These are phyloP conservation scores for Gossypium anomalum DNA, from an alignment of 345 rosid genomes.

Conservation along the genomic window DNA sequence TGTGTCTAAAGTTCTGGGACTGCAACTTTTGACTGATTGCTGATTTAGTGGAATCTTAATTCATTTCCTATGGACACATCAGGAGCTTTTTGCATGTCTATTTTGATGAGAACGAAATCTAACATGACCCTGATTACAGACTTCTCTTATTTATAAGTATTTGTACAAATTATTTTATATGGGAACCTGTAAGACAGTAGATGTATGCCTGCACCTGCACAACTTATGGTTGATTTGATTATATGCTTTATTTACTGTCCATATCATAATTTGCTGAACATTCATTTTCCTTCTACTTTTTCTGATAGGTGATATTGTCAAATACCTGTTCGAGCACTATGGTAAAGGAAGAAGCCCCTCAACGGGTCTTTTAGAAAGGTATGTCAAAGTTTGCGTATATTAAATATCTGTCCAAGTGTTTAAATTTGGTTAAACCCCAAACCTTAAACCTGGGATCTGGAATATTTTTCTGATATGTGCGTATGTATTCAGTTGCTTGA, in stretches of 20 bases:
- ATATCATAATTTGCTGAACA: not conserved
- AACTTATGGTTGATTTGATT: not conserved
- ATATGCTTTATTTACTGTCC: not conserved
- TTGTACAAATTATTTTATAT: not conserved
- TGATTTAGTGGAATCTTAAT: not conserved
- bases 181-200: not conserved
- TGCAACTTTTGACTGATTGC: not conserved
- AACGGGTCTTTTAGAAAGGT: constrained; percentile 68
- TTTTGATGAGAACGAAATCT: not conserved
- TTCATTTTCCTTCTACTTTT: constrained; percentile 1
- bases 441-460: not conserved
- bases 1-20: not conserved
- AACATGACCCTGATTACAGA: not conserved
- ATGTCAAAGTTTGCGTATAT: constrained; percentile 9
- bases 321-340: constrained; percentile 63
- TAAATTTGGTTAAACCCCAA: not conserved
- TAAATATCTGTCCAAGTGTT: not conserved
- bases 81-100: not conserved
- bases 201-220: not conserved
- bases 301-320: constrained; percentile 66
- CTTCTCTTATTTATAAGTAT: not conserved
- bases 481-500: not conserved
- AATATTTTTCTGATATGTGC: not conserved
- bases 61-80: not conserved
- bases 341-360: constrained; percentile 68